phyloP scores from a whole-genome alignment of 108 stramenopile species.

The Nannochloropsis oceanica region DNA sequence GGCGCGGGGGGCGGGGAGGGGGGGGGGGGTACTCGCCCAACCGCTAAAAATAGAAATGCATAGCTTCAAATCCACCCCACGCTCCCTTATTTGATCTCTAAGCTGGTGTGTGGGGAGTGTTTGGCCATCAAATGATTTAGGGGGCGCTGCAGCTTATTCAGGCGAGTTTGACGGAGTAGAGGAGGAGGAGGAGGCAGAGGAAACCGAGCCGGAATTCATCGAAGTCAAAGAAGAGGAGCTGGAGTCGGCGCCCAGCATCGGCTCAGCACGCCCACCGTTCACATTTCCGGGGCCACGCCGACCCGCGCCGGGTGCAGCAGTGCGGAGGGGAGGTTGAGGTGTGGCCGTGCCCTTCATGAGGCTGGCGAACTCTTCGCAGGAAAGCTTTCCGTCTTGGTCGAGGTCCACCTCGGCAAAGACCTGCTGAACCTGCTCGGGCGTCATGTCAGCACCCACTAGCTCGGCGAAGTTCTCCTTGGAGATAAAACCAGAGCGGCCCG shows the following conservation, averaged over 20 bases:
- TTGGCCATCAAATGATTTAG: neutral
- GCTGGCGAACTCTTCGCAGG: neutral
- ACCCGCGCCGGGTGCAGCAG: too few relatives aligned
- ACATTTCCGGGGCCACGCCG: too few relatives aligned
- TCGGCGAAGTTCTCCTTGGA: slow-evolving; percentile 1
- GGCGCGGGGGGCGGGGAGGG: too few relatives aligned
- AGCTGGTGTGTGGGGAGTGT: neutral
- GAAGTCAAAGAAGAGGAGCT: neutral
- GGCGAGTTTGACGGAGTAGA: neutral
- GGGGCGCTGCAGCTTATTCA: neutral
- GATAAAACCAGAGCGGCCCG: slow-evolving; percentile 5
- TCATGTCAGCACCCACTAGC: slow-evolving; percentile 8
- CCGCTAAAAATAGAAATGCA: too few relatives aligned
- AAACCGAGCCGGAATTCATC: neutral
- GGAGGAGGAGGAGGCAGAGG: neutral
- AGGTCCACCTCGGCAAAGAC: neutral
- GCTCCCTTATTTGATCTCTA: too few relatives aligned
- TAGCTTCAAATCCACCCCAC: too few relatives aligned
- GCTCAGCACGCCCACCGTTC: too few relatives aligned
- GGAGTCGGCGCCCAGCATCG: neutral
- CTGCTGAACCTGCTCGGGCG: neutral
- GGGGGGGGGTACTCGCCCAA: too few relatives aligned
- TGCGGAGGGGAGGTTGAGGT: too few relatives aligned
- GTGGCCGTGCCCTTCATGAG: neutral
- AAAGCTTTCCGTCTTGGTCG: neutral